Conservation (phyloP, 1,139 yeast genomes). For the Taphrina wiesneri region DNA sequence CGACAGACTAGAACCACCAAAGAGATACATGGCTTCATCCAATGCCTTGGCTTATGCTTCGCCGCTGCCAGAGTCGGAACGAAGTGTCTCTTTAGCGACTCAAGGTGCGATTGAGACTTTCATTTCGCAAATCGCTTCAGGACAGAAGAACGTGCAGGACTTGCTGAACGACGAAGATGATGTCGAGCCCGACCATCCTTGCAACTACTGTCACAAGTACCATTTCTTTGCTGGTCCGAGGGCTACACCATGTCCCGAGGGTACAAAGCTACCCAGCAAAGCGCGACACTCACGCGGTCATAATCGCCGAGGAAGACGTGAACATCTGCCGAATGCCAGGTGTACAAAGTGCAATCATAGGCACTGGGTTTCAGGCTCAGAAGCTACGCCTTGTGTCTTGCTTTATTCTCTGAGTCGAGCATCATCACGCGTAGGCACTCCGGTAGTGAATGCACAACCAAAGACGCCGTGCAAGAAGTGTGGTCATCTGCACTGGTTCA, state of each 20-base stretch:
- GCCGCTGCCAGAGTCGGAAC: conserved; percentile 3
- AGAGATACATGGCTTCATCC: no score
- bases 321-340: background rate
- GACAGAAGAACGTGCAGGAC: background rate
- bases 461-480: background rate
- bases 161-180: background rate
- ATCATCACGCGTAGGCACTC: background rate
- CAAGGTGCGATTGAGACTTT: background rate
- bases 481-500: background rate
- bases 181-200: conserved; percentile 16
- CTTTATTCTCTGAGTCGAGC: background rate
- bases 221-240: conserved; percentile 15
- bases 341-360: background rate
- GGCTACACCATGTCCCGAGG: conserved; percentile 7
- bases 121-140: background rate
- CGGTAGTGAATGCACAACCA: background rate
- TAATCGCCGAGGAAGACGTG: background rate
- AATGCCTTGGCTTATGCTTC: background rate
- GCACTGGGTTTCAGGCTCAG: conserved; percentile 11
- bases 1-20: no score
- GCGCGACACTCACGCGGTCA: background rate
- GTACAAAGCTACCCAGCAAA: background rate
- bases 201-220: conserved; percentile 11
- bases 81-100: background rate
- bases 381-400: background rate